Base-by-base conservation (phyloP, 2,329 filamentous ascomycete species). In the Arthrinium phaeospermum region DNA sequence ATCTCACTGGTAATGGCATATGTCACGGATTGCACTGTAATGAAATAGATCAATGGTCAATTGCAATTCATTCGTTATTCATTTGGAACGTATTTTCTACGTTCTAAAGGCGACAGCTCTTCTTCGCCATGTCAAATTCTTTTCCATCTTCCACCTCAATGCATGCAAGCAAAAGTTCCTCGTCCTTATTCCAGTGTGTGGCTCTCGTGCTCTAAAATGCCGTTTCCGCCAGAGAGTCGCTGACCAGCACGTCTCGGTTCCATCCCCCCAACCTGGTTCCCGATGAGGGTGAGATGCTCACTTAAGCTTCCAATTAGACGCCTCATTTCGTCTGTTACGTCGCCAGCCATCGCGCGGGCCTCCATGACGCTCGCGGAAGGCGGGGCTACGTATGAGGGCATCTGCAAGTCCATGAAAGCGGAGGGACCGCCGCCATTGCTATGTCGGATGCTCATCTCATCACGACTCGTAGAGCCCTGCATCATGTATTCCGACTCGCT, bases 341-440 rank as follows among this genome's bases (percentile, higher is more conserved):
- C 88, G 34, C 86, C 85, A 4, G 83, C 78, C 0, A 86, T 85
- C 0, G 87, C 87, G 45, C 85, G 83, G 2, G 87, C 87, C 77
- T 90, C 88, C 83, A 91, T 86, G 53, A 89, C 87, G 70, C 84
- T 83, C 2, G 83, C 79, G 1, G 86, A 85, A 1, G 88, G 89
- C 13, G 86, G 85, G 2, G 81, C 81, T 4, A 84, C 86, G 34
- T 82, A 80, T 2, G 57, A 64, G 2, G 80, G 82, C 24, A 83
- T 84, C 71, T 84, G 76, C 24, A 68, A 34, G 27, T 73, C 68
- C 53, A 71, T 70, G 61, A 75, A 47, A 10, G 46, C 61, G 5
- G 34, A 27, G n/a, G 51, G 71, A 69, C 27, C 45, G 2, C 24
- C n/a, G 44, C 27, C 57, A 7, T 61, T 61, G 16, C 53, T 61